A percentile compares a stretch with the other conserved stretches of the same genome.
phyloP scores from a whole-genome alignment of 2,329 filamentous ascomycete species.

The Emmonsiellopsis sp. region DNA sequence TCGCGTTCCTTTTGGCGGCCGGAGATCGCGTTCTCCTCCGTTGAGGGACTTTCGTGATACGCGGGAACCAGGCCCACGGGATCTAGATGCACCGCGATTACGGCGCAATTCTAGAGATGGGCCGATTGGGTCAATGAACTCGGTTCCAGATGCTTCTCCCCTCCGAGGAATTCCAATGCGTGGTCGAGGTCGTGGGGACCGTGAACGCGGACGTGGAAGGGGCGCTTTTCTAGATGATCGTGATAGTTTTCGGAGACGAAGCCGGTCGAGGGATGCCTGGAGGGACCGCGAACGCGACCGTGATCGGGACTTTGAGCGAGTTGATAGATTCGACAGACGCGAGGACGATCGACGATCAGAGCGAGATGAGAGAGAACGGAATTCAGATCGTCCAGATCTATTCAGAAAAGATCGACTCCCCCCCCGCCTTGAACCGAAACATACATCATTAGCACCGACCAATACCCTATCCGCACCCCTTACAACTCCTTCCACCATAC shows the following conservation, averaged over 20 bases:
- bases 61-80: slow-evolving; percentile 26
- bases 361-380: slow-evolving; percentile 16
- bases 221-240: slow-evolving; percentile 31
- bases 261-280: slow-evolving; percentile 35
- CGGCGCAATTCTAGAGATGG: slow-evolving; percentile 37
- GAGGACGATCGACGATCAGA: slow-evolving; percentile 22
- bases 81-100: slow-evolving; percentile 30
- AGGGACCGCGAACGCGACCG: slow-evolving; percentile 31
- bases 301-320: slow-evolving; percentile 17
- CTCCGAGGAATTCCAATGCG: slow-evolving; percentile 29
- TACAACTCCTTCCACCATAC: neutral
- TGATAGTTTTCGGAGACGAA: slow-evolving; percentile 33
- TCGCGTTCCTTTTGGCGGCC: slow-evolving; percentile 35
- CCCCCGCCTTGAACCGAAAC: slow-evolving; percentile 14
- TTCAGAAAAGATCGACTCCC: slow-evolving; percentile 34
- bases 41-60: slow-evolving; percentile 31
- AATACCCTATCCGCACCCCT: slow-evolving; percentile 6
- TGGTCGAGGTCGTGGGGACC: slow-evolving; percentile 34
- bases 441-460: slow-evolving; percentile 12
- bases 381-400: slow-evolving; percentile 21
- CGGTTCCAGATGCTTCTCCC: slow-evolving; percentile 26
- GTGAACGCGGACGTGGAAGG: slow-evolving; percentile 34
- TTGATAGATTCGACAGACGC: slow-evolving; percentile 20
- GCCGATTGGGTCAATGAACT: slow-evolving; percentile 27
- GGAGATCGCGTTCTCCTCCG: slow-evolving; percentile 34